Evolutionary conservation across 2,329 filamentous ascomycete genomes (phyloP).

Genomic region (Cladosporium sp.): DNA sequence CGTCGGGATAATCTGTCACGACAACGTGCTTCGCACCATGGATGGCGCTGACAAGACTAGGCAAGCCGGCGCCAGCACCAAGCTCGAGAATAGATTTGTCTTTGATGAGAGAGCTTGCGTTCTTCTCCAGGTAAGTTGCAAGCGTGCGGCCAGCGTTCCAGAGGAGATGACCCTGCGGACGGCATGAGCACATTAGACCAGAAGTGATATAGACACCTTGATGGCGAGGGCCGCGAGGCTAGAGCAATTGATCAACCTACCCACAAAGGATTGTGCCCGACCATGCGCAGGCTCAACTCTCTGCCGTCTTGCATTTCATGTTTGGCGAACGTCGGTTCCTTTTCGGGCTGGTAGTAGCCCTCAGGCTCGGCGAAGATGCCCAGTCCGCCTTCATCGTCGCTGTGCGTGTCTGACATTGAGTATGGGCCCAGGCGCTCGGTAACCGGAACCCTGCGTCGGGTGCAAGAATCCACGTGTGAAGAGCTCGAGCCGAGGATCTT

Average conservation of each 20-base stretch:
- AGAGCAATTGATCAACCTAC: slow-evolving; percentile 40
- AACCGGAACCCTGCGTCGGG: slow-evolving; percentile 9
- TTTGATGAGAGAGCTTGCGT: slow-evolving; percentile 56
- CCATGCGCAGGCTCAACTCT: slow-evolving; percentile 67
- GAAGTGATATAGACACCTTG: slow-evolving; percentile 6
- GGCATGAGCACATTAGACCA: slow-evolving; percentile 5
- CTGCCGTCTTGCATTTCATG: slow-evolving; percentile 66
- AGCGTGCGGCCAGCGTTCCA: slow-evolving; percentile 87
- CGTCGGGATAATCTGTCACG: slow-evolving; percentile 84
- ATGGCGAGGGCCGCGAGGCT: not conserved
- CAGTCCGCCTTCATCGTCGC: slow-evolving; percentile 31
- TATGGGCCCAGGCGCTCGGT: slow-evolving; percentile 5
- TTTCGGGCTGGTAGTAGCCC: slow-evolving; percentile 74
- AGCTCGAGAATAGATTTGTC: slow-evolving; percentile 77
- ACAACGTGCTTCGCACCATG: slow-evolving; percentile 65
- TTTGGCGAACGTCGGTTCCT: slow-evolving; percentile 67
- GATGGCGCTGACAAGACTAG: slow-evolving; percentile 68
- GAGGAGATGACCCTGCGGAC: slow-evolving; percentile 67
- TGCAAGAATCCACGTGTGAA: slow-evolving; percentile 3
- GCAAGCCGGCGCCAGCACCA: slow-evolving; percentile 78
- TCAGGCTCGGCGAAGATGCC: slow-evolving; percentile 70
- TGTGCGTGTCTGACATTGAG: slow-evolving; percentile 10
- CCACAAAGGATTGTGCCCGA: slow-evolving; percentile 84
- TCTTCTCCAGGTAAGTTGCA: slow-evolving; percentile 70
- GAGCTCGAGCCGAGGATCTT: not conserved